A percentile compares a stretch with the other conserved stretches of the same genome.
Conservation (phyloP, 352 stramenopile genomes). For the Globisporangium camurandrum region DNA sequence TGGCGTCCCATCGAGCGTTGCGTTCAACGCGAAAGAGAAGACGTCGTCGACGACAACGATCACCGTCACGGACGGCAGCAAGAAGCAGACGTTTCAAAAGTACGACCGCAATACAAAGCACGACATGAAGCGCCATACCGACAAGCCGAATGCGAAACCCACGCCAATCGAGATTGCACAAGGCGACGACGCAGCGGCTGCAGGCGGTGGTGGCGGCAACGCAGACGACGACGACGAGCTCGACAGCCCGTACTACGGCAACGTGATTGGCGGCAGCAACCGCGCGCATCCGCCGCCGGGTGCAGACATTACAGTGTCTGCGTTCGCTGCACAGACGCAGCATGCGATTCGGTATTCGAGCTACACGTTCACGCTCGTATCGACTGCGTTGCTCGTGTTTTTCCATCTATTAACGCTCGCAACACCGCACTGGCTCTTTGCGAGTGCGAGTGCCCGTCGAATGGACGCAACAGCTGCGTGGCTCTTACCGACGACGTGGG, state of each 20-base stretch:
- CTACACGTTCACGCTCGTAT: conserved; percentile 42
- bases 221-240: no score
- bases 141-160: neutral
- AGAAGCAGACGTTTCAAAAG: conserved; percentile 13
- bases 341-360: conserved; percentile 41
- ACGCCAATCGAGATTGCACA: neutral
- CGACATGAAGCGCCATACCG: conserved; percentile 1
- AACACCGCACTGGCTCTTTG: conserved; percentile 29
- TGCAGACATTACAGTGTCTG: conserved; percentile 47
- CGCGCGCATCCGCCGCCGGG: conserved; percentile 39
- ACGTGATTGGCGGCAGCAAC: conserved; percentile 40
- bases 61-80: conserved; percentile 13
- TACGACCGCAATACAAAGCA: conserved; percentile 15
- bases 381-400: conserved; percentile 38
- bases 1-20: neutral
- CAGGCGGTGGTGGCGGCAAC: conserved; percentile 6
- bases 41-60: conserved; percentile 2
- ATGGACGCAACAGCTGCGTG: conserved; percentile 12
- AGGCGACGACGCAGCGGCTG: neutral
- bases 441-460: conserved; percentile 11
- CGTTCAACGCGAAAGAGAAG: conserved; percentile 4
- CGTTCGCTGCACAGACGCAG: conserved; percentile 29
- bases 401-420: conserved; percentile 49
- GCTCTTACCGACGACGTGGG: conserved; percentile 61
- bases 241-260: conserved; percentile 11